Evolutionary conservation across 1,284 basidiomycete species (phyloP).

Genomic region (Cystobasidium slooffiae): DNA sequence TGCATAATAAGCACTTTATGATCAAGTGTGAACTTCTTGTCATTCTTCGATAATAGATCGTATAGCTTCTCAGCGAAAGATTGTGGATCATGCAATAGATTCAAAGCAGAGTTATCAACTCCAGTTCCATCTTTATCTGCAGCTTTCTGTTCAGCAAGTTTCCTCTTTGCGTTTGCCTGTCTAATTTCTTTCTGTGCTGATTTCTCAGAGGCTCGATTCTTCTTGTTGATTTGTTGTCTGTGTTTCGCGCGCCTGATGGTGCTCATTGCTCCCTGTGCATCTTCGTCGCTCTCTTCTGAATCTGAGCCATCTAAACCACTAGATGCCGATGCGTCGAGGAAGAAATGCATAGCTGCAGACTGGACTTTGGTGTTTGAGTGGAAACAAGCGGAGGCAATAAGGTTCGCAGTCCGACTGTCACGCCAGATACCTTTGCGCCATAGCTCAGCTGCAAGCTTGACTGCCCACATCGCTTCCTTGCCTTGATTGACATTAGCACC

Average conservation of each 20-base stretch:
- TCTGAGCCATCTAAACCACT: slow-evolving; percentile 57
- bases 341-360: slow-evolving; percentile 95
- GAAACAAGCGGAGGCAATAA: slow-evolving; percentile 88
- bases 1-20: slow-evolving; percentile 99
- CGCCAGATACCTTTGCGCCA: slow-evolving; percentile 94
- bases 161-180: slow-evolving; percentile 71
- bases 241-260: slow-evolving; percentile 78
- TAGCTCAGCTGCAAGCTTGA: slow-evolving; percentile 89
- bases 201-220: slow-evolving; percentile 76
- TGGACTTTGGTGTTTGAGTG: slow-evolving; percentile 95
- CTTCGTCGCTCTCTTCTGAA: slow-evolving; percentile 68
- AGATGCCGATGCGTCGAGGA: slow-evolving; percentile 73
- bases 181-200: slow-evolving; percentile 75
- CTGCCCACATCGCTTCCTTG: slow-evolving; percentile 97
- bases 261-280: slow-evolving; percentile 66
- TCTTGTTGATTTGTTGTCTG: slow-evolving; percentile 84
- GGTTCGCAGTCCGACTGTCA: slow-evolving; percentile 91
- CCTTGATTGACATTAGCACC: slow-evolving; percentile 61
- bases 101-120: slow-evolving; percentile 89
- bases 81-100: slow-evolving; percentile 93
- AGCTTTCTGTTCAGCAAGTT: slow-evolving; percentile 58
- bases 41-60: slow-evolving; percentile 79
- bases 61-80: slow-evolving; percentile 94
- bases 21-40: slow-evolving; percentile 91
- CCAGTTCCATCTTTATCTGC: slow-evolving; percentile 58